Base-by-base conservation (phyloP, 1,284 basidiomycete species). In the Moniliophthora roreri region DNA sequence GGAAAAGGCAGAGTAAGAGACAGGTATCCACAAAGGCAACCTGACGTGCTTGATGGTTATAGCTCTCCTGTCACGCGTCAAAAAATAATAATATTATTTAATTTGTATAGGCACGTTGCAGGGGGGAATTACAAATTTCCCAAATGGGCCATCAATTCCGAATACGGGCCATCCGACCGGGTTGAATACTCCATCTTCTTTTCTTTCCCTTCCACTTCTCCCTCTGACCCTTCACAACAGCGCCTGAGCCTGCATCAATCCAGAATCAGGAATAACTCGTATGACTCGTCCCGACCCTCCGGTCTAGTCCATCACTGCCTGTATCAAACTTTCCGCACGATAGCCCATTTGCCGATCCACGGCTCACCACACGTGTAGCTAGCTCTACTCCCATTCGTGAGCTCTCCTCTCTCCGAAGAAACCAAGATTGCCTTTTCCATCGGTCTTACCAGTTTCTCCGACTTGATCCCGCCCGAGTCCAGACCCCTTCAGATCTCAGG, bases 21-120 rank as follows among this genome's bases (percentile, higher is more conserved):
- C n/a, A n/a, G 44, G 24, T 15, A 28, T 32, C 24, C 23, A 32
- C 24, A 26, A 46, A 46, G 18, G 15, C 4, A 18, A n/a, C 9
- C 44, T 46, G 44, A 46, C 44, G 44, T 46, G 44, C 44, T 42
- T 46, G 44, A 32, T 46, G 44, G 44, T 46, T 46, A 46, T 46
- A 46, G 44, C 24, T 46, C 16, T 26, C 44, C 24, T 46, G 44
- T 46, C 44, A 46, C 44, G 44, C 44, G 44, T 40, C 9, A 18
- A 18, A 16, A 40, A 32, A 6, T 6, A 32, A n/a, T n/a, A n/a
- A n/a, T n/a, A n/a, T n/a, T n/a, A n/a, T n/a, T n/a, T 32, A 32
- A 32, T 32, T 32, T 32, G 6, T 11, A 32, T 6, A 32, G 28
- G 28, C 28, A 32, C 28, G 28, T 32, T 32, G 28, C 28, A 32